phyloP scores from a whole-genome alignment of 2,329 filamentous ascomycete species.

The Penicillium sp. region DNA sequence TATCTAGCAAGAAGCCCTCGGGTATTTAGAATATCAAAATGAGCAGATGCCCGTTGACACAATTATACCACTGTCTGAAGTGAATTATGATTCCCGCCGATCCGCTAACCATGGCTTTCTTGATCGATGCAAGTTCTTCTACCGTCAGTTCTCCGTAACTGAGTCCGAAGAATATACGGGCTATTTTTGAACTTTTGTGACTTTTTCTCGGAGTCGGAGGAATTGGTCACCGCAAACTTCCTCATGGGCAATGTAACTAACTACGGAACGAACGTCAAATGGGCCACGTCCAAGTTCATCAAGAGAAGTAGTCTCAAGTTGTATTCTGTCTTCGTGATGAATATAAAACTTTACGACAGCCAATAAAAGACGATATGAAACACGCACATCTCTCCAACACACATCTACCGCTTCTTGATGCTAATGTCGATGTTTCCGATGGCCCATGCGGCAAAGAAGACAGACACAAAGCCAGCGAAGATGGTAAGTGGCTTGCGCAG shows the following conservation, averaged over 20 bases:
- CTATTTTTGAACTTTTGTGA: not conserved
- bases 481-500: constrained; percentile 86
- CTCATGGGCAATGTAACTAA: not conserved
- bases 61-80: too few species aligned
- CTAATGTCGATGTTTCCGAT: constrained; percentile 77
- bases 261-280: not conserved
- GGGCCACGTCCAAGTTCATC: not conserved
- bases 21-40: too few species aligned
- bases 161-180: not conserved
- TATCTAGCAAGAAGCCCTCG: too few species aligned
- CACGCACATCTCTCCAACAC: not conserved
- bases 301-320: not conserved
- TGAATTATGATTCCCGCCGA: too few species aligned
- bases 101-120: too few species aligned
- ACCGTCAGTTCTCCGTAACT: not conserved
- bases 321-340: not conserved
- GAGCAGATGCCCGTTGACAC: too few species aligned
- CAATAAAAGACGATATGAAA: not conserved
- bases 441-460: constrained; percentile 73
- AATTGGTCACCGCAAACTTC: not conserved
- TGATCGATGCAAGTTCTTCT: not conserved
- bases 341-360: not conserved
- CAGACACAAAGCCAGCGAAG: constrained; percentile 67
- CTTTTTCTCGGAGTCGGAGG: not conserved
- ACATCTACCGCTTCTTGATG: constrained; percentile 61